Base-by-base conservation (phyloP, 345 rosid genomes). In the Clarkia xantiana region DNA sequence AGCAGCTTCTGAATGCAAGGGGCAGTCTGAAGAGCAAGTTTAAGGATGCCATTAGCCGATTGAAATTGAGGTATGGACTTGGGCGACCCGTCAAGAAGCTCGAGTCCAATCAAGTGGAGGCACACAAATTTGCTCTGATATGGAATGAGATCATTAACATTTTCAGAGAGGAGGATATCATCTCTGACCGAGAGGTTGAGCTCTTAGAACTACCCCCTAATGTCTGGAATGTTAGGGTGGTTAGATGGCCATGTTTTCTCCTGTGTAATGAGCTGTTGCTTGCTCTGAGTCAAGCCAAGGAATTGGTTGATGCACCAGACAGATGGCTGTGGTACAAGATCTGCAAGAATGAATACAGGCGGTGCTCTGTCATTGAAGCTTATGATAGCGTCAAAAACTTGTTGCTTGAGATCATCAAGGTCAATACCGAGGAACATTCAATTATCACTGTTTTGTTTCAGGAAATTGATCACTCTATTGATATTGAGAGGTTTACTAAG, bases 101-200 rank as follows among this genome's bases (percentile, higher is more conserved):
- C 53, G 94, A 90, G 72, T 90, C 96, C 40, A 83, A 79, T 66
- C 97, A 86, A 68, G 75, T 84, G 9, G 96, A 81, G 80, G 97
- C 96, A 55, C 81, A 72, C 69, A 90, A 76, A 64, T 90, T 90
- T 73, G 86, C 97, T 14, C 60, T 90, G 78, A 70, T 90, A 51
- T 90, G 97, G 97, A 90, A 90, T 66, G 94, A 86, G 80, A 78
- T 90, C 46, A 79, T 90, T 61, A 25, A 61, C 25, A 81, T 70
- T 39, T 90, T 90, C 70, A 83, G 97, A 77, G 97, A 90, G 62
- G 97, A 90, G 68, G 97, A 90, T 73, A 83, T 90, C 47, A 76
- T 90, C 63, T 81, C 94, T 73, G 96, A 90, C 60, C 55, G 49
- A 8, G 97, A 90, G 71, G 76, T 83, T 41, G 97, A 90, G 72